Evolutionary conservation across 331 rosid species (phyloP), one percentile per base, ranked within the genome.

Genomic region (Malus hybrid): DNA sequence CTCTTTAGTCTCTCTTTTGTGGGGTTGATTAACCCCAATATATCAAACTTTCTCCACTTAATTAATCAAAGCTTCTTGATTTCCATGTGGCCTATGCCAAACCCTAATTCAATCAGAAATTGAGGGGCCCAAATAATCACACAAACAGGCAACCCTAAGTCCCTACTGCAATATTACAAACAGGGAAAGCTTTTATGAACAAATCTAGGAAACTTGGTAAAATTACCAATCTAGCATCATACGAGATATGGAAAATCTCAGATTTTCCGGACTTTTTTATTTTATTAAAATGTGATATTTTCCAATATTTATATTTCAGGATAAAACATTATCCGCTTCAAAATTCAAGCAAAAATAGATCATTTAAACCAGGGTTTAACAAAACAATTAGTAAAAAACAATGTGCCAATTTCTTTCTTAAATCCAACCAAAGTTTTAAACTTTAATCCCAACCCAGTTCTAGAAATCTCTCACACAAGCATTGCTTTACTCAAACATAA

Each of bases 301-400:
- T 63, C 63, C 11, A 2, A 6, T 20, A 39, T 30, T 8, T 62
- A 5, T 2, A 63, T 28, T 14, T 63, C 63, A 29, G 30, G 30
- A 20, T 12, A 44, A 28, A 46, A 30, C 6, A 30, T 12, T 70
- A 28, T 71, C 32, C 8, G 3, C 68, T 34, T 72, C 44, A 66
- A 56, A 28, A 63, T 46, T 77, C 72, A 71, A n/a, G 75, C 61
- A 78, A 67, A 52, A 78, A 34, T 62, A 71, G 74, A 55, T 69
- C 80, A 56, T 52, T 70, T 52, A 63, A 63, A 19, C 66, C 77
- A 71, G 6, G n/a, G 56, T 58, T 56, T 20, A 29, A 11, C 44
- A 52, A 52, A 61, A 32, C 8, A 44, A 44, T 9, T n/a, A n/a
- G 62, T n/a, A 50, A 62, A 39, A 68, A 77, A 32, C 30, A 73